Base-by-base conservation (phyloP, 1,139 yeast species). In the Scheffersomyces insectosa region DNA sequence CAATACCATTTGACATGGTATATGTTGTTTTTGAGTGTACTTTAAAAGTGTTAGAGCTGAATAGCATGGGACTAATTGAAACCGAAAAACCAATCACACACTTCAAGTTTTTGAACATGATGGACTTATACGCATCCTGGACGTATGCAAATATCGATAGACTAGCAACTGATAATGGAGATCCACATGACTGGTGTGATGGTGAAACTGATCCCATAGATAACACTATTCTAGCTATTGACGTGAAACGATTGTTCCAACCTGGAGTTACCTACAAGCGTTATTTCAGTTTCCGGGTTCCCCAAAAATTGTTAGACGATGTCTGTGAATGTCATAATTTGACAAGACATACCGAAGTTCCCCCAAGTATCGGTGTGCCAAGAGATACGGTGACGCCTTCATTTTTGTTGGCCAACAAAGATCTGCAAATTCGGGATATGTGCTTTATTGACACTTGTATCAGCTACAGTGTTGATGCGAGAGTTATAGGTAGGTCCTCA, bases 181-280 rank as follows among this genome's bases (percentile, higher is more conserved):
- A 73, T 46, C 79, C 79, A 4, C 74, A 70, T 48, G 79, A 73
- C 56, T 74, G 79, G 79, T 73, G 79, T 54, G 69, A 63, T 25
- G 77, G 77, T 2, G 79, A 73, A 44, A 67, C 63, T 1, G 79
- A 74, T 49, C 77, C 79, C 3, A 63, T 57, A 45, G 79, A 74
- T 51, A 63, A 66, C 46, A 61, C 77, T 1, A 43, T 50, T 3
- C 50, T 66, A 12, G 48, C 66, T 1, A 58, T 72, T 34, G 76
- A 66, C 46, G 66, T 71, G 20, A 60, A 61, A 41, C 54, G 63
- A 11, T 42, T 58, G 1, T 57, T 65, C 33, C 63, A 69, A 48
- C 73, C 76, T 2, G 54, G 60, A 5, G 50, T 48, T 20, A 56
- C 54, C 1, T 70, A 70, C 50, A 73, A 73, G 46, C 58, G 78